Evolutionary conservation across 2,329 filamentous ascomycete genomes (phyloP), one percentile per base, ranked within the genome.

Genomic region (Fusarium sp.): DNA sequence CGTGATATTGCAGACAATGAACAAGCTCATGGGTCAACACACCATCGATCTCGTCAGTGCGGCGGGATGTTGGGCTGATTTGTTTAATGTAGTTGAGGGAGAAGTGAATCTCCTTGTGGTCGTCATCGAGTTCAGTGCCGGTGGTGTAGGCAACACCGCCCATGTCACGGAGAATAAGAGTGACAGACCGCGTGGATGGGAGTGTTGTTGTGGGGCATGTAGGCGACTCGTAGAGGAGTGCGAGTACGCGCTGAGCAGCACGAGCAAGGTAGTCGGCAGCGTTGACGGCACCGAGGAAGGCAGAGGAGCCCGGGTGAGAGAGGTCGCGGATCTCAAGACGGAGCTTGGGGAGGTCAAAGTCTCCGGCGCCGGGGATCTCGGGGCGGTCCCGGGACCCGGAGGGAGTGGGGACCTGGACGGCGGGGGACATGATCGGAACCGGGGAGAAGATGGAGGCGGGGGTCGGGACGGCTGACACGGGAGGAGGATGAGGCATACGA

Each of bases 21-120:
- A 98, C 96, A 71, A 98, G 92, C 84, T 98, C 96, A 81, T 98
- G 96, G 2, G 93, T 93, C 22, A 98, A 82, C 1, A 98, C 95
- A 45, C 97, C 97, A 20, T 90, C 85, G 68, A 98, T 90, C 84
- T 98, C 95, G 43, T 87, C 78, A 27, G 80, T 72, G 14, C 84
- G 83, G 58, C 87, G 87, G 12, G 83, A 76, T 0, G 81, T 58
- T 0, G 87, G 77, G 37, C 78, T 65, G 72, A 90, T 85, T 54
- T 80, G 76, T 50, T 84, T 79, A 75, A 98, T 91, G 85, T 98
- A 98, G 56, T 88, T 85, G 1, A 96, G 90, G 17, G 91, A 95
- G 82, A 98, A 88, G 84, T 98, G 95, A 72, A 98, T 97, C 81
- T 98, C 95, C 80, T 98, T 98, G 86, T 98, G 95, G 79, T 97